phyloP scores from a whole-genome alignment of 2,329 filamentous ascomycete genomes.

The Zymoseptoria tritici region DNA sequence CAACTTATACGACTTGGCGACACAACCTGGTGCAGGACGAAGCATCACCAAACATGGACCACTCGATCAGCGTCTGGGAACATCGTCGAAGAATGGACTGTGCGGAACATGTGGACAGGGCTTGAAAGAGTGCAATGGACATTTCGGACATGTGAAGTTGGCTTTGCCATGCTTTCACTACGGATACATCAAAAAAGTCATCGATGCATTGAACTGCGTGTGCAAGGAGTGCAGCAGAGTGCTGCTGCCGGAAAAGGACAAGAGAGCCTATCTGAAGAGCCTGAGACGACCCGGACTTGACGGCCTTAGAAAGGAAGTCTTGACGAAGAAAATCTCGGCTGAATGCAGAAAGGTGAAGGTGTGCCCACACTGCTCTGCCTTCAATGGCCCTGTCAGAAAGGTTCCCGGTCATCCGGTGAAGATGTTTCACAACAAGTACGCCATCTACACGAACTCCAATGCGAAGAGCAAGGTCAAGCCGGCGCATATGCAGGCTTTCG shows the following conservation, averaged over 20 bases:
- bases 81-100: conserved; percentile 70
- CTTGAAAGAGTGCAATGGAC: conserved; percentile 80
- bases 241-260: conserved; percentile 71
- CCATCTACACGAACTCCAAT: conserved; percentile 79
- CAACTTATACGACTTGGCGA: conserved; percentile 80
- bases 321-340: conserved; percentile 81
- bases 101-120: conserved; percentile 80
- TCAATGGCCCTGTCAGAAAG: conserved; percentile 91
- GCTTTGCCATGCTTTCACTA: conserved; percentile 92
- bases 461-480: conserved; percentile 78
- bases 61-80: conserved; percentile 80
- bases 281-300: conserved; percentile 76
- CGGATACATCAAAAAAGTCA: conserved; percentile 89
- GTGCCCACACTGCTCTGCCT: conserved; percentile 70
- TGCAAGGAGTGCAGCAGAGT: conserved; percentile 89
- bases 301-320: conserved; percentile 72
- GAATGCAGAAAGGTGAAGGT: conserved; percentile 80
- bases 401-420: conserved; percentile 75
- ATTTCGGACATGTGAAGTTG: conserved; percentile 89
- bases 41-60: conserved; percentile 74
- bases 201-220: conserved; percentile 85
- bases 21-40: conserved; percentile 47
- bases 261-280: conserved; percentile 68
- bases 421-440: conserved; percentile 87
- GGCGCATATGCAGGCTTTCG: conserved; percentile 73